Evolutionary conservation across 768 basidiomycete species (phyloP).

Genomic region (Termitomyces sp.): DNA sequence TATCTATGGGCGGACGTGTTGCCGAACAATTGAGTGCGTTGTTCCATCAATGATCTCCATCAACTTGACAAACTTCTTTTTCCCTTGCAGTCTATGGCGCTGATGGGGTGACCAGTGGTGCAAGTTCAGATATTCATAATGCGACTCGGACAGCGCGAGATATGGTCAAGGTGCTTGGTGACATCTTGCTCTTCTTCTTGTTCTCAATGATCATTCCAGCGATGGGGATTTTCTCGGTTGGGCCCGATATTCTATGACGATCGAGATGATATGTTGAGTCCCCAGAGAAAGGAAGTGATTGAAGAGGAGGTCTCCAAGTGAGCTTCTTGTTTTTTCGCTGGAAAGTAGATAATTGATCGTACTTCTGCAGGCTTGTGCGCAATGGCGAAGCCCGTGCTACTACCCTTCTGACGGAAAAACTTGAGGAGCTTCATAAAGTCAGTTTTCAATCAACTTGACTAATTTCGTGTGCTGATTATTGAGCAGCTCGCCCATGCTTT

Average conservation of each 20-base stretch:
- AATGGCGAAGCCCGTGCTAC: slow-evolving; percentile 63
- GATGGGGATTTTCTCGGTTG: slow-evolving; percentile 79
- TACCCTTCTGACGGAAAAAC: slow-evolving; percentile 54
- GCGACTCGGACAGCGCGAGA: slow-evolving; percentile 76
- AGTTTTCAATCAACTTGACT: slow-evolving; percentile 13
- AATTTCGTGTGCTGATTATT: slow-evolving; percentile 3
- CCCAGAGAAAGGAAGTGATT: slow-evolving; percentile 75
- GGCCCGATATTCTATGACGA: slow-evolving; percentile 83
- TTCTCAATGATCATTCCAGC: slow-evolving; percentile 26
- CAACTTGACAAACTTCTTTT: background rate
- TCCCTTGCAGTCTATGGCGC: slow-evolving; percentile 67
- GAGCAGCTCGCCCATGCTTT: slow-evolving; percentile 80
- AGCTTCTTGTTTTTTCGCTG: too few relatives aligned
- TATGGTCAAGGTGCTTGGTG: slow-evolving; percentile 78
- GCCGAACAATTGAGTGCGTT: slow-evolving; percentile 83
- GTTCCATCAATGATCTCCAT: background rate
- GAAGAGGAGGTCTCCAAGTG: slow-evolving; percentile 83
- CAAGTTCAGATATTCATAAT: slow-evolving; percentile 77
- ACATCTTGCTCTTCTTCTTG: background rate
- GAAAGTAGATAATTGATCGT: background rate
- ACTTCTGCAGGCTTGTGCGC: slow-evolving; percentile 50
- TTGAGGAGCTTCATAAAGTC: slow-evolving; percentile 75
- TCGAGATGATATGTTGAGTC: slow-evolving; percentile 63
- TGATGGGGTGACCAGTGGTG: slow-evolving; percentile 88
- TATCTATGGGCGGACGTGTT: slow-evolving; percentile 90